Evolutionary conservation across 805 yeast genomes (phyloP).

Genomic region (Debaryomyces prosopidis): DNA sequence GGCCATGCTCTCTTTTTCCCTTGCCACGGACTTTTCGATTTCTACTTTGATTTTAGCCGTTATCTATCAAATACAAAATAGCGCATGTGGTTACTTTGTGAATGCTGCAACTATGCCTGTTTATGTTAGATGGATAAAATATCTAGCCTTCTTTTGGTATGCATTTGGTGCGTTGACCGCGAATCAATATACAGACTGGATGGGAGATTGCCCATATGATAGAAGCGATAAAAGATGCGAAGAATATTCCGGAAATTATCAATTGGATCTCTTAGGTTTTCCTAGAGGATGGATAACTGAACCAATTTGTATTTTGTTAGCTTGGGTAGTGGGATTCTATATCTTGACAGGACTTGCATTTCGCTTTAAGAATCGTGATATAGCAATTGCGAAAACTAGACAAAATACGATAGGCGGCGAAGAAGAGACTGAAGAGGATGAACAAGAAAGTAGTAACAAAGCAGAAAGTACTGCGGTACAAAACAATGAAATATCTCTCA

Average conservation of each 20-base stretch:
- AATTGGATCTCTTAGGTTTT: conserved; percentile 59
- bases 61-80: conserved; percentile 68
- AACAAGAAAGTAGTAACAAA: not conserved
- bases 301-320: conserved; percentile 61
- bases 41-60: conserved; percentile 64
- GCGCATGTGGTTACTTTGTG: conserved; percentile 80
- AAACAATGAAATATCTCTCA: conserved; percentile 7
- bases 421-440: conserved; percentile 14
- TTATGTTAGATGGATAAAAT: conserved; percentile 83
- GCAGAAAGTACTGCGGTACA: not conserved
- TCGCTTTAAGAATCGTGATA: conserved; percentile 49
- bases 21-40: conserved; percentile 59
- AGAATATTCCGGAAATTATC: conserved; percentile 55
- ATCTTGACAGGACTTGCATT: conserved; percentile 49
- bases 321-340: conserved; percentile 59
- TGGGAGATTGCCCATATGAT: conserved; percentile 54
- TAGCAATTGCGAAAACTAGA: conserved; percentile 47
- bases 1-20: conserved; percentile 54
- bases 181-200: conserved; percentile 62
- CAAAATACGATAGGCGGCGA: conserved; percentile 34
- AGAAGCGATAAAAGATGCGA: conserved; percentile 21
- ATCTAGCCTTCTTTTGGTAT: conserved; percentile 75
- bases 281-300: conserved; percentile 62
- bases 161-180: conserved; percentile 68
- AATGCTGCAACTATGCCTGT: conserved; percentile 77